A percentile compares a stretch with the other conserved stretches of the same genome.
Conservation (phyloP, 176 grass and related monocot species). For the Oryza brachyantha region DNA sequence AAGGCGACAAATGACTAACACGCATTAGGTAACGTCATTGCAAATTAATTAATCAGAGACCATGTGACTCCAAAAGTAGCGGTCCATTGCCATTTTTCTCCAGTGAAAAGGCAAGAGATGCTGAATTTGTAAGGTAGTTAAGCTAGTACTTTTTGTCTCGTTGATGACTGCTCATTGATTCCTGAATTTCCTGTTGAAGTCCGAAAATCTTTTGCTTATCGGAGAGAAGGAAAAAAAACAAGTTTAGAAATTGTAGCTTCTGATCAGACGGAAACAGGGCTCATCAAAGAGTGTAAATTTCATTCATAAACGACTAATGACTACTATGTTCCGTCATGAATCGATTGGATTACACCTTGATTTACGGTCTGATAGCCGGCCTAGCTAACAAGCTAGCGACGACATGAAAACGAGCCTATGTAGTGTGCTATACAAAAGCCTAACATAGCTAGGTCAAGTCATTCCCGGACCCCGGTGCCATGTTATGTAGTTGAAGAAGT, state of each 20-base stretch:
- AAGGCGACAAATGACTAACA: not conserved
- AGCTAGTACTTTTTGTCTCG: not conserved
- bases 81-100: not conserved
- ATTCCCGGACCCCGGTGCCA: not conserved
- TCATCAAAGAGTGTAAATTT: not conserved
- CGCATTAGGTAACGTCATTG: not conserved
- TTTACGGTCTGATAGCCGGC: slow-evolving; percentile 1
- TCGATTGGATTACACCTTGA: not conserved
- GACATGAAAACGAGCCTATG: not conserved
- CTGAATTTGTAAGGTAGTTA: not conserved
- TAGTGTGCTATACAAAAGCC: not conserved
- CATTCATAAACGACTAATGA: too few relatives aligned
- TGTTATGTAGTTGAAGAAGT: not conserved
- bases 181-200: not conserved
- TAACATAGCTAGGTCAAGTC: not conserved
- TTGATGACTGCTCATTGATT: not conserved
- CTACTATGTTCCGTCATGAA: not conserved
- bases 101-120: not conserved
- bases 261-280: not conserved
- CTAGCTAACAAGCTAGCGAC: not conserved
- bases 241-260: not conserved
- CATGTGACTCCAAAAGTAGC: slow-evolving; percentile 4
- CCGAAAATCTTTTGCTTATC: not conserved
- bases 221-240: not conserved
- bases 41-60: not conserved